Conservation (phyloP, 2,329 filamentous ascomycete species). For the Pezicula neosporulosa region DNA sequence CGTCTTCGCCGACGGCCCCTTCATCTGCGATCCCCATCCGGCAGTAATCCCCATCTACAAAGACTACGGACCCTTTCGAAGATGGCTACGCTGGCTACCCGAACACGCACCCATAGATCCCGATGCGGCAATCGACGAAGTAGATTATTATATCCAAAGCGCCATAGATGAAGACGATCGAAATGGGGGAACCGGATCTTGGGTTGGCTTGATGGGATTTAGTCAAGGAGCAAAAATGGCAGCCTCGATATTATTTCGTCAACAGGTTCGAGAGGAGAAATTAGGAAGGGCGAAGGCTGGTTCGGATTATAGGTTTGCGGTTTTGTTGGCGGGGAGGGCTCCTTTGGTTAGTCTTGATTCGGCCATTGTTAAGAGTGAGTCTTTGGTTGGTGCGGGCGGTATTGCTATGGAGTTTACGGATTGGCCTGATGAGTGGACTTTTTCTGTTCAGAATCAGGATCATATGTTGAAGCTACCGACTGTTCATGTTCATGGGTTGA, state of each 20-base stretch:
- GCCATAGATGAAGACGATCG: conserved; percentile 50
- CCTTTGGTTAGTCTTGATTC: conserved; percentile 53
- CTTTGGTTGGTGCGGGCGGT: conserved; percentile 6
- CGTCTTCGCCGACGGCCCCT: conserved; percentile 70
- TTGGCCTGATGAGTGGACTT: conserved; percentile 32
- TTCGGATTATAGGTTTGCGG: conserved; percentile 54
- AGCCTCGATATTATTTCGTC: conserved; percentile 53
- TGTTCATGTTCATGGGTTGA: conserved; percentile 64
- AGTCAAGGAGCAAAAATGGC: conserved; percentile 63
- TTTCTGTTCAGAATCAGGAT: conserved; percentile 19
- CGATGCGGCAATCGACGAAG: conserved; percentile 43
- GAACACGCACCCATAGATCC: conserved; percentile 41
- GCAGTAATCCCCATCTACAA: conserved; percentile 64
- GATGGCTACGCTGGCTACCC: conserved; percentile 61
- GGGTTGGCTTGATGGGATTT: conserved; percentile 62
- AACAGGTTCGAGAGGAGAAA: conserved; percentile 45
- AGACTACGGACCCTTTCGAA: conserved; percentile 60
- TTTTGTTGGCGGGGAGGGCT: conserved; percentile 58
- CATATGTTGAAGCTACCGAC: conserved; percentile 56
- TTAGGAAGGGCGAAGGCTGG: neutral
- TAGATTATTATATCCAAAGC: conserved; percentile 34
- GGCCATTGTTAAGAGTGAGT: conserved; percentile 2
- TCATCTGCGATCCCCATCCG: conserved; percentile 56
- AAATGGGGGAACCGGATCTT: conserved; percentile 46
- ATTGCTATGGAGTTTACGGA: conserved; percentile 29